Conservation (phyloP, 345 rosid species). For the Lepidium didymum region DNA sequence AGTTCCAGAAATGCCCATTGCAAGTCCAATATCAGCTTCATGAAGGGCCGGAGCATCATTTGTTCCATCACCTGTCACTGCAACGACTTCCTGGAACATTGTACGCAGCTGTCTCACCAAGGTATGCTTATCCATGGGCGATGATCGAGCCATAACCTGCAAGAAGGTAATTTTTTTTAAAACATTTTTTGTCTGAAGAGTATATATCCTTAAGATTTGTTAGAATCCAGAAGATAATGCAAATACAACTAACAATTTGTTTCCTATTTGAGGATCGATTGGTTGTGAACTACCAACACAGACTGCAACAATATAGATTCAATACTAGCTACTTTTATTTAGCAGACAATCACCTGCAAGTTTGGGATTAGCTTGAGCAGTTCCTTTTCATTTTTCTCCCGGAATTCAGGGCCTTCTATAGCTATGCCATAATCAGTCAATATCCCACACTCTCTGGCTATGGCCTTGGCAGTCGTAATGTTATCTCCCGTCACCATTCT, state of each 20-base stretch:
- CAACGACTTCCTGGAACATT: constrained; percentile 68
- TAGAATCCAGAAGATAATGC: background rate
- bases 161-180: constrained; percentile 13
- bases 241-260: background rate
- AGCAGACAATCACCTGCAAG: constrained; percentile 56
- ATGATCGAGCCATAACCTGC: constrained; percentile 84
- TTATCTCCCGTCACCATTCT: constrained; percentile 94
- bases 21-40: constrained; percentile 85
- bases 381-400: constrained; percentile 45
- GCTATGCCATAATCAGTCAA: constrained; percentile 56
- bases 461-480: constrained; percentile 82
- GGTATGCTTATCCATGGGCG: constrained; percentile 84
- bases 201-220: background rate
- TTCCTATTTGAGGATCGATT: background rate
- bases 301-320: background rate
- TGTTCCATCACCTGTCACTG: constrained; percentile 88
- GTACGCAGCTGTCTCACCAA: constrained; percentile 65
- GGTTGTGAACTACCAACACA: background rate
- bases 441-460: constrained; percentile 86
- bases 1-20: constrained; percentile 87
- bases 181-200: background rate
- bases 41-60: constrained; percentile 92
- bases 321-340: background rate
- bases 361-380: constrained; percentile 65
- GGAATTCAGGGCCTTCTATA: constrained; percentile 56